Percentiles rank a stretch among this genome's conserved stretches.
phyloP scores from a whole-genome alignment of 805 yeast genomes.

The Candida vartiovaarae region DNA sequence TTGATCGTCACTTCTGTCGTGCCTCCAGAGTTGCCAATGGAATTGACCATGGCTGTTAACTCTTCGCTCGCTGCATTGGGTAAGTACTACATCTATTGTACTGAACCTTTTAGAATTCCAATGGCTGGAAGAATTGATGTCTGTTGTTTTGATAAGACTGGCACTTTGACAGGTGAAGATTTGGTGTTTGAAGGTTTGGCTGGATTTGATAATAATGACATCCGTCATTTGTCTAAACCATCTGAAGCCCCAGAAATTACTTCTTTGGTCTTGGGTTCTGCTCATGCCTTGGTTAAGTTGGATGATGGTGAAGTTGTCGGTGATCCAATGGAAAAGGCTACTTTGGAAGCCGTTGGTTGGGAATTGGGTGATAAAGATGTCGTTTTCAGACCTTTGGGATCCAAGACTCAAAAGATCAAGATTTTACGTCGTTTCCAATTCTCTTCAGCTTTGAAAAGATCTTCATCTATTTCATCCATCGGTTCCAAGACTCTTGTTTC shows the following conservation, averaged over 20 bases:
- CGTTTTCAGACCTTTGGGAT: slow-evolving; percentile 39
- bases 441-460: slow-evolving; percentile 91
- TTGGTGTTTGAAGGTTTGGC: slow-evolving; percentile 94
- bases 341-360: slow-evolving; percentile 85
- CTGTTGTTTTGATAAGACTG: slow-evolving; percentile 97
- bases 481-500: slow-evolving; percentile 61
- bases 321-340: slow-evolving; percentile 98
- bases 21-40: slow-evolving; percentile 99
- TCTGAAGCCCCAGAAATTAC: slow-evolving; percentile 66
- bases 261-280: slow-evolving; percentile 77
- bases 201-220: slow-evolving; percentile 49
- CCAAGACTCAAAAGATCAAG: slow-evolving; percentile 41
- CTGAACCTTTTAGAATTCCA: slow-evolving; percentile 98
- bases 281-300: slow-evolving; percentile 89
- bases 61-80: slow-evolving; percentile 81
- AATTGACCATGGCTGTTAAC: slow-evolving; percentile 96
- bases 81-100: slow-evolving; percentile 87
- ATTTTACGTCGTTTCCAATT: slow-evolving; percentile 94
- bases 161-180: slow-evolving; percentile 96
- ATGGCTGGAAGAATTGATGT: slow-evolving; percentile 97
- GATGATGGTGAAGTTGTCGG: slow-evolving; percentile 98
- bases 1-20: slow-evolving; percentile 95
- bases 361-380: slow-evolving; percentile 68
- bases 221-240: slow-evolving; percentile 45
- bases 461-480: slow-evolving; percentile 72